phyloP scores from a whole-genome alignment of 352 stramenopile species.

The Phytophthora pseudosyringae region DNA sequence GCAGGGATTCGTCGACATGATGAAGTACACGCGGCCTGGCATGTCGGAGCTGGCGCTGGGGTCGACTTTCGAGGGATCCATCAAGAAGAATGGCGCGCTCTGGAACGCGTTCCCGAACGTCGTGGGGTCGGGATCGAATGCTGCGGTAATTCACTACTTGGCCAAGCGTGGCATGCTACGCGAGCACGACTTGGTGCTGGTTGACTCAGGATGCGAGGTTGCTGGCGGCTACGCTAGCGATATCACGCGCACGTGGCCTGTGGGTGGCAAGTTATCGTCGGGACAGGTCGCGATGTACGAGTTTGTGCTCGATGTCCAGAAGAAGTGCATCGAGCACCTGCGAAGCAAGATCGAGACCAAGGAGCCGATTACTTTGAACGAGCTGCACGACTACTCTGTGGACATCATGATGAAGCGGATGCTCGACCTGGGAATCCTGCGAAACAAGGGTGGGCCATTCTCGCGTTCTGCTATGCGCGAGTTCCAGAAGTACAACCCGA shows the following conservation, averaged over 20 bases:
- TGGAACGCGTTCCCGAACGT: constrained; percentile 88
- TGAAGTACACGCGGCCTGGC: constrained; percentile 60
- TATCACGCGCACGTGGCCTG: constrained; percentile 84
- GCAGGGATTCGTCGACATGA: constrained; percentile 80
- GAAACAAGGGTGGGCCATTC: constrained; percentile 26
- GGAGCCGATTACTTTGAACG: constrained; percentile 67
- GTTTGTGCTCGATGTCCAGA: constrained; percentile 82
- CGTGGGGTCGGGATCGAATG: constrained; percentile 77
- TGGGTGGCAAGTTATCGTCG: constrained; percentile 48
- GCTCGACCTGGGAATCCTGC: constrained; percentile 69
- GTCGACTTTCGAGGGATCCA: constrained; percentile 71
- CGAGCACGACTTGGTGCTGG: constrained; percentile 79
- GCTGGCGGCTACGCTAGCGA: constrained; percentile 81
- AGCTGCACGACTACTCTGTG: constrained; percentile 79
- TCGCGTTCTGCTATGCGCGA: constrained; percentile 51
- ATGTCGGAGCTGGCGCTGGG: constrained; percentile 81
- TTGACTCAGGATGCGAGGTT: constrained; percentile 85
- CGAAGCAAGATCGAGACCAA: constrained; percentile 48
- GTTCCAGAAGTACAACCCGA: constrained; percentile 88
- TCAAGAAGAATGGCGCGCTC: constrained; percentile 76
- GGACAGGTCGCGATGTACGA: constrained; percentile 76
- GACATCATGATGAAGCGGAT: constrained; percentile 74
- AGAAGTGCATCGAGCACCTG: constrained; percentile 71
- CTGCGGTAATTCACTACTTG: constrained; percentile 87
- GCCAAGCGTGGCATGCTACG: constrained; percentile 69